Evolutionary conservation across 1,284 basidiomycete genomes (phyloP).

Genomic region (Sporisorium iseilematis-ciliati): DNA sequence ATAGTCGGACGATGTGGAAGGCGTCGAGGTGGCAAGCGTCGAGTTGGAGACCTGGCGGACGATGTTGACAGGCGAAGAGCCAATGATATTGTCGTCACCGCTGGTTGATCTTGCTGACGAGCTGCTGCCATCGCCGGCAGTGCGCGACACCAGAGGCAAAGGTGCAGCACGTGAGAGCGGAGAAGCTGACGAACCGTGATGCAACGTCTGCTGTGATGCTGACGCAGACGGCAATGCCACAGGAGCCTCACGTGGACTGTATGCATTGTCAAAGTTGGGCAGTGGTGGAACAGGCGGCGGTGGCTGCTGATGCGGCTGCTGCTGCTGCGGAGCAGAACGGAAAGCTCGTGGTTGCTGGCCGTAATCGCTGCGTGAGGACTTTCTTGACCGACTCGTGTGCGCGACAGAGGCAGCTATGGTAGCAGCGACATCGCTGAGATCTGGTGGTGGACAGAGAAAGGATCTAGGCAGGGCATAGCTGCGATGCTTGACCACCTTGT

Average conservation of each 20-base stretch:
- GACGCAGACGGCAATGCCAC: constrained; percentile 1
- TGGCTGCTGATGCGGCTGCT: no score
- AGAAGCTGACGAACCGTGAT: constrained; percentile 6
- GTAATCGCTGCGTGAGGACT: not conserved
- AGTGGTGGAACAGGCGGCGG: constrained; percentile 5
- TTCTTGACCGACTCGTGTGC: not conserved
- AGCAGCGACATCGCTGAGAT: constrained; percentile 17
- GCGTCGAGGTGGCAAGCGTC: constrained; percentile 20
- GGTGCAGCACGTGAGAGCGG: constrained; percentile 5
- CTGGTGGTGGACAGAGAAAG: constrained; percentile 23
- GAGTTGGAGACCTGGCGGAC: constrained; percentile 22
- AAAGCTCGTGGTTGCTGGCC: not conserved
- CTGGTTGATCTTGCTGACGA: constrained; percentile 26
- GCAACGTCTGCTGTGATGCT: constrained; percentile 1
- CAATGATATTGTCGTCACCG: constrained; percentile 9
- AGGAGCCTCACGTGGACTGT: constrained; percentile 10
- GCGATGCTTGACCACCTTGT: constrained; percentile 33
- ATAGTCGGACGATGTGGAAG: constrained; percentile 20
- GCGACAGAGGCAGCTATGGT: constrained; percentile 13
- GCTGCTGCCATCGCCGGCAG: constrained; percentile 3
- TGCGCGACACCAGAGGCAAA: not conserved
- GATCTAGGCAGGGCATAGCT: constrained; percentile 41
- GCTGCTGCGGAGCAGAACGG: not conserved
- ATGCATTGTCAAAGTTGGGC: constrained; percentile 11
- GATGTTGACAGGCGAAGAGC: constrained; percentile 7